Evolutionary conservation across 495 filamentous ascomycete genomes (phyloP).

Genomic region (Gamarada debralockiae): DNA sequence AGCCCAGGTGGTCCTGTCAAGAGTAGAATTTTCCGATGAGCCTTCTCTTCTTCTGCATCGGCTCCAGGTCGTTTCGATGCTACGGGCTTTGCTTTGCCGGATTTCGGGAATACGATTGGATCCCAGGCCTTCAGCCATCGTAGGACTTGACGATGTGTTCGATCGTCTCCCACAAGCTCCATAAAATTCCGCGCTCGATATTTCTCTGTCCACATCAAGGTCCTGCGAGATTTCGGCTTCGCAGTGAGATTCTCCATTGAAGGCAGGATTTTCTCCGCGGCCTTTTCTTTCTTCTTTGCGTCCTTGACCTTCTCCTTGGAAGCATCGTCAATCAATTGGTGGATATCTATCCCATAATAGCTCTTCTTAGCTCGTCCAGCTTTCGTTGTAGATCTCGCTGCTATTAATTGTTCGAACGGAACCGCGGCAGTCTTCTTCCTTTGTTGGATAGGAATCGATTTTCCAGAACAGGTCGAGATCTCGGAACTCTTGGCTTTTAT

Average conservation of each 20-base stretch:
- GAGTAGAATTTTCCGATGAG: slow-evolving; percentile 82
- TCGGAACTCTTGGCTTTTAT: slow-evolving; percentile 21
- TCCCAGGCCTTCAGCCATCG: slow-evolving; percentile 96
- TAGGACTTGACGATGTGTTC: slow-evolving; percentile 86
- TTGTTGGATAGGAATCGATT: slow-evolving; percentile 48
- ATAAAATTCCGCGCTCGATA: slow-evolving; percentile 90
- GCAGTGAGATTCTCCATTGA: slow-evolving; percentile 34
- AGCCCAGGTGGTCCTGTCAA: slow-evolving; percentile 88
- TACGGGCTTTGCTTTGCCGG: slow-evolving; percentile 48
- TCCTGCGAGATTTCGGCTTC: slow-evolving; percentile 42
- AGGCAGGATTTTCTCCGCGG: slow-evolving; percentile 27
- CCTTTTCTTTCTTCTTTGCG: slow-evolving; percentile 14
- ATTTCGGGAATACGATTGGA: slow-evolving; percentile 79
- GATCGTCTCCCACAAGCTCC: slow-evolving; percentile 89
- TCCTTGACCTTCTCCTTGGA: slow-evolving; percentile 37
- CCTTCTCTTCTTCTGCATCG: slow-evolving; percentile 58
- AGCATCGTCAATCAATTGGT: slow-evolving; percentile 70
- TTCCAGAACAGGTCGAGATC: slow-evolving; percentile 65
- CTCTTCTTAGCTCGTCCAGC: slow-evolving; percentile 71
- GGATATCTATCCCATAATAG: slow-evolving; percentile 91
- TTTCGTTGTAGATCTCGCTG: slow-evolving; percentile 61
- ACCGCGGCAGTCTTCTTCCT: slow-evolving; percentile 43
- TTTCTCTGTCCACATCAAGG: slow-evolving; percentile 78
- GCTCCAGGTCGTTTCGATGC: slow-evolving; percentile 28
- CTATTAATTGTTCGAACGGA: slow-evolving; percentile 66